A percentile compares a stretch with the other conserved stretches of the same genome.
phyloP scores from a whole-genome alignment of 306 rosid species.

The Sechiopsis laciniata region DNA sequence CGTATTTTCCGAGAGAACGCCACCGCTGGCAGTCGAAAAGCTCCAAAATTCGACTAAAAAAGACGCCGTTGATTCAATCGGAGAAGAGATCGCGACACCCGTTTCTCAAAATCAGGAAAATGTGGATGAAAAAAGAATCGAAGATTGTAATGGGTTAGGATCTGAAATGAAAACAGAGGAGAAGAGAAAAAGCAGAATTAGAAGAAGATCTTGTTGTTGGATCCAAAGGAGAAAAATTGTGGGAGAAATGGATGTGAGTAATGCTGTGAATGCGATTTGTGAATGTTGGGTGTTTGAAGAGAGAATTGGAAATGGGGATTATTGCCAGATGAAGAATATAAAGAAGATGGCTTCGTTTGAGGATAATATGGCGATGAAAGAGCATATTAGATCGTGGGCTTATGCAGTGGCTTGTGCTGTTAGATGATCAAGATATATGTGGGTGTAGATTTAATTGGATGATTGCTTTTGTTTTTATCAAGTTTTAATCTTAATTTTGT shows the following conservation, averaged over 20 bases:
- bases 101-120: not conserved
- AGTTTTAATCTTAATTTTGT: too few species aligned
- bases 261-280: constrained; percentile 23
- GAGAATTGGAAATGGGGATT: constrained; percentile 2
- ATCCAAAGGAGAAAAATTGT: too few species aligned
- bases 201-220: too few species aligned
- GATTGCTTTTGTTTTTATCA: too few species aligned
- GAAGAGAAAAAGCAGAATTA: too few species aligned
- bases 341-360: constrained; percentile 33
- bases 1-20: constrained; percentile 23
- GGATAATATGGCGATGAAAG: constrained; percentile 54
- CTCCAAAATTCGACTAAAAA: too few species aligned
- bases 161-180: too few species aligned
- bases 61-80: not conserved
- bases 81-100: constrained; percentile 9
- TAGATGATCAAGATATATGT: constrained; percentile 23
- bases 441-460: too few species aligned
- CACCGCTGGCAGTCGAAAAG: not conserved
- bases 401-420: constrained; percentile 58
- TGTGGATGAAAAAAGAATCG: not conserved
- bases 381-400: constrained; percentile 73
- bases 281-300: constrained; percentile 15
- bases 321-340: not conserved
- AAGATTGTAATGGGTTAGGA: too few species aligned
- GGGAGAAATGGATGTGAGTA: constrained; percentile 21